Evolutionary conservation across 2,329 filamentous ascomycete genomes (phyloP).

Genomic region (Pseudocercospora fijiensis): DNA sequence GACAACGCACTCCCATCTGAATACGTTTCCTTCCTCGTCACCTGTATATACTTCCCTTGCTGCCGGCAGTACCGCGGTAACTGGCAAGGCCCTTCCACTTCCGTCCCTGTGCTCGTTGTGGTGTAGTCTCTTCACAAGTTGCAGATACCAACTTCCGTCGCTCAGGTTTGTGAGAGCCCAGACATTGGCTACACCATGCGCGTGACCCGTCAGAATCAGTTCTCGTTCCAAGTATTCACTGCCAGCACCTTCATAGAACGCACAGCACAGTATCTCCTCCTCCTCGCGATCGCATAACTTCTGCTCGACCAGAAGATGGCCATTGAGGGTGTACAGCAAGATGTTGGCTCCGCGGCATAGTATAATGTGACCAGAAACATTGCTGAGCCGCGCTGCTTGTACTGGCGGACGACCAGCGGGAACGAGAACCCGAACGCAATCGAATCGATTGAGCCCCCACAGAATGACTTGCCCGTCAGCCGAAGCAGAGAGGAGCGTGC

Average conservation of each 20-base stretch:
- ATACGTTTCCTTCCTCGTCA: slow-evolving; percentile 85
- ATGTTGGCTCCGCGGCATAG: slow-evolving; percentile 75
- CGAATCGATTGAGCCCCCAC: slow-evolving; percentile 90
- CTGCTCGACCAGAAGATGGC: slow-evolving; percentile 76
- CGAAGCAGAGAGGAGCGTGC: slow-evolving; percentile 80
- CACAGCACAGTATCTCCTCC: slow-evolving; percentile 76
- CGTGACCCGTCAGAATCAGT: slow-evolving; percentile 85
- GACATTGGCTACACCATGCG: slow-evolving; percentile 76
- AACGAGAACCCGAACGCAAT: slow-evolving; percentile 62
- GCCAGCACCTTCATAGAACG: slow-evolving; percentile 86
- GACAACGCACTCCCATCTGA: slow-evolving; percentile 40
- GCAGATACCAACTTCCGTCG: slow-evolving; percentile 69
- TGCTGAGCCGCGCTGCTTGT: slow-evolving; percentile 82
- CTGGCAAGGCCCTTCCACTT: slow-evolving; percentile 66
- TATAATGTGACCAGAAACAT: slow-evolving; percentile 85
- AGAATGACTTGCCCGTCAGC: slow-evolving; percentile 79
- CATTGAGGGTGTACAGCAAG: slow-evolving; percentile 83
- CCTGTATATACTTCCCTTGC: slow-evolving; percentile 85
- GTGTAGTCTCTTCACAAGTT: slow-evolving; percentile 77
- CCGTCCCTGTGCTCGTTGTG: slow-evolving; percentile 61
- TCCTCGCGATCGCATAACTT: slow-evolving; percentile 65
- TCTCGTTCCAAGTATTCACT: slow-evolving; percentile 90
- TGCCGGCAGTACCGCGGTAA: slow-evolving; percentile 84
- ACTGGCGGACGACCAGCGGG: slow-evolving; percentile 56
- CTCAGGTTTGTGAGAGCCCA: slow-evolving; percentile 57